Conservation (phyloP, 345 rosid species). For the Bruguiera sexangula region DNA sequence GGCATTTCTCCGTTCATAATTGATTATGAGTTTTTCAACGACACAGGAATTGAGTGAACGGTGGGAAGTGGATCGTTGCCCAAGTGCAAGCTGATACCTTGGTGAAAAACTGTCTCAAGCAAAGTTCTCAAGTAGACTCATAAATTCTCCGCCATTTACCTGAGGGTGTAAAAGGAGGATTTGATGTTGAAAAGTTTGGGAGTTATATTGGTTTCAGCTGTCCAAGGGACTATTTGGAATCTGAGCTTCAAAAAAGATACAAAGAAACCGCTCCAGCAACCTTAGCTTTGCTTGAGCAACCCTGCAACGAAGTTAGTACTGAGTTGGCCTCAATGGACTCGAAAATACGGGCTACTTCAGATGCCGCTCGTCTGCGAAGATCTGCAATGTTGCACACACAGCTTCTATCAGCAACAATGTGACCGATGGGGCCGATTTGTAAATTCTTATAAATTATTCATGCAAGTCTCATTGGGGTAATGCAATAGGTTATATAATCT, state of each 20-base stretch:
- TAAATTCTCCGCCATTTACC: conserved; percentile 65
- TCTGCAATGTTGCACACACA: conserved; percentile 67
- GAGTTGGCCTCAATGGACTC: conserved; percentile 70
- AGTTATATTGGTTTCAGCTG: conserved; percentile 72
- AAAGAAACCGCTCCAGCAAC: conserved; percentile 91
- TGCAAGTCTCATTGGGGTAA: background rate
- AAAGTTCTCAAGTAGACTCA: conserved; percentile 72
- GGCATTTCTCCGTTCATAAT: conserved; percentile 6
- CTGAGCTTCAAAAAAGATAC: conserved; percentile 89
- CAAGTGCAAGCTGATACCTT: conserved; percentile 89
- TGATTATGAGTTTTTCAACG: conserved; percentile 15
- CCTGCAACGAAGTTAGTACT: conserved; percentile 60
- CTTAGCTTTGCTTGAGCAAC: conserved; percentile 90
- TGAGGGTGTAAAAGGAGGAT: conserved; percentile 81
- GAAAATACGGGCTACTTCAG: conserved; percentile 80
- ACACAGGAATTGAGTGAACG: conserved; percentile 75
- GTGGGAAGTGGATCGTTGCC: conserved; percentile 84
- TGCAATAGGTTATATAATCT: conserved; percentile 12
- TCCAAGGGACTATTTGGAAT: conserved; percentile 75
- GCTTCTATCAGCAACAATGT: conserved; percentile 81
- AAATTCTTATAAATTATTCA: background rate
- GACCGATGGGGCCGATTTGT: background rate
- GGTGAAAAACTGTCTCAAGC: conserved; percentile 69
- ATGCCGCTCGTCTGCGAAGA: conserved; percentile 76
- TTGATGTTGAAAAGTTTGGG: conserved; percentile 82